Conservation (phyloP, 2,329 filamentous ascomycete genomes). For the Colletotrichum musicola region DNA sequence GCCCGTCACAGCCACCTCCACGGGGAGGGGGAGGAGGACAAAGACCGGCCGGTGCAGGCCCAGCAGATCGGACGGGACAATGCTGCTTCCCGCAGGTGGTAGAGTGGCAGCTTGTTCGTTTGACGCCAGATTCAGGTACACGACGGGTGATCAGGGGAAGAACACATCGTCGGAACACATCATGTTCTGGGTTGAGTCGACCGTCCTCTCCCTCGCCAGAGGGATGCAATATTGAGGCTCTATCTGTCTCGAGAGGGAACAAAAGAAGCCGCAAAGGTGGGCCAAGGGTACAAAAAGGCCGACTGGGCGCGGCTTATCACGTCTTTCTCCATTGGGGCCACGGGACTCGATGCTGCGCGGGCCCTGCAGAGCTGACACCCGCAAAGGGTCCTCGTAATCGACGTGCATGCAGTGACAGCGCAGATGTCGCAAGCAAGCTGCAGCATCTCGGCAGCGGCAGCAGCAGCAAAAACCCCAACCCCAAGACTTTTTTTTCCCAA, state of each 20-base stretch:
- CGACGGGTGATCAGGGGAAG: not conserved
- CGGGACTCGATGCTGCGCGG: constrained; percentile 5
- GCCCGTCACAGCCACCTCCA: constrained; percentile 35
- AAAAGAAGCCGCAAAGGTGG: not conserved
- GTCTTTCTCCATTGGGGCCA: constrained; percentile 18
- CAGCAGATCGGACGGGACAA: constrained; percentile 11
- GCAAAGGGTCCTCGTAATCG: constrained; percentile 28
- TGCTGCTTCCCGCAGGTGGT: constrained; percentile 13
- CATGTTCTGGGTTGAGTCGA: not conserved
- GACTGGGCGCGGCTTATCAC: constrained; percentile 8
- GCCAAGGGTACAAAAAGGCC: not conserved
- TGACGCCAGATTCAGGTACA: constrained; percentile 33
- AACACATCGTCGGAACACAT: not conserved
- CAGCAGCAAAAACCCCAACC: constrained; percentile 7
- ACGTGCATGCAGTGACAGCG: constrained; percentile 34
- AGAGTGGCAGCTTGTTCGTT: constrained; percentile 27
- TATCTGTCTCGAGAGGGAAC: not conserved
- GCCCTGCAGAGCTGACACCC: constrained; percentile 28
- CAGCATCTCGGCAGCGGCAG: constrained; percentile 5
- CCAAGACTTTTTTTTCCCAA: constrained; percentile 9
- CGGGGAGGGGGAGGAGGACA: not conserved
- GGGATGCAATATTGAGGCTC: not conserved
- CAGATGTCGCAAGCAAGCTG: constrained; percentile 35
- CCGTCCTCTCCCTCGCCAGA: not conserved
- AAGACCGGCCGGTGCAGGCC: not conserved